Conservation (phyloP, 345 rosid species). For the Nasturtium officinale region DNA sequence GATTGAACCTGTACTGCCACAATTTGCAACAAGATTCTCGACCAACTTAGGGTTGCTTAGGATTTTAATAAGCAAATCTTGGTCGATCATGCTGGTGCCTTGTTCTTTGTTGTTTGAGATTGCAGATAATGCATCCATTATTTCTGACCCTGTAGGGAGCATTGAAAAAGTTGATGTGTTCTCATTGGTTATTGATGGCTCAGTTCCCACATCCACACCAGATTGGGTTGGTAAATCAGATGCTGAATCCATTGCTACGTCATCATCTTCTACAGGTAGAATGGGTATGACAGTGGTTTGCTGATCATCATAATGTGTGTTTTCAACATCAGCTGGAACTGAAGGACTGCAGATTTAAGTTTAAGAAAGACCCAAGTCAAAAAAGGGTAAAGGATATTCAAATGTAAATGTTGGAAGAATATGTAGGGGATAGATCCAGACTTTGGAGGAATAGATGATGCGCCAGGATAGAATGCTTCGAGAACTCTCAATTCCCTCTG, state of each 20-base stretch:
- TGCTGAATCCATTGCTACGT: conserved; percentile 47
- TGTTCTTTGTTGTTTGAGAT: conserved; percentile 63
- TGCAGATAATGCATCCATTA: conserved; percentile 68
- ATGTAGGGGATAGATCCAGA: conserved; percentile 39
- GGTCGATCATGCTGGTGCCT: conserved; percentile 68
- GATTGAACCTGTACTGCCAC: conserved; percentile 49
- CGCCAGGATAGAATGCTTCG: conserved; percentile 93
- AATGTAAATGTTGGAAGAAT: conserved; percentile 6
- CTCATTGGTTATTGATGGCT: conserved; percentile 39
- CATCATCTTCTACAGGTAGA: conserved; percentile 88
- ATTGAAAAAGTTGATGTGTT: conserved; percentile 42
- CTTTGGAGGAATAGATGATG: conserved; percentile 87
- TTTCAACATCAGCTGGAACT: conserved; percentile 51
- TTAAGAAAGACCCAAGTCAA: conserved; percentile 21
- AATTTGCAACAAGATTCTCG: conserved; percentile 65
- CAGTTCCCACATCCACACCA: conserved; percentile 22
- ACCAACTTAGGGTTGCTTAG: conserved; percentile 78
- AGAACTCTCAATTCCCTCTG: conserved; percentile 90
- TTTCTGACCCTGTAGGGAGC: conserved; percentile 57
- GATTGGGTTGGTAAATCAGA: conserved; percentile 42
- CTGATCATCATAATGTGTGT: conserved; percentile 47
- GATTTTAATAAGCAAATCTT: conserved; percentile 72
- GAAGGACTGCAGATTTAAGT: conserved; percentile 64
- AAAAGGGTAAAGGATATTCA: not conserved
- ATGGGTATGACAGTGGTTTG: conserved; percentile 67